These are phyloP conservation scores for Alternaria conjuncta DNA, from an alignment of 2,329 filamentous ascomycete genomes.

Conservation along the genomic window DNA sequence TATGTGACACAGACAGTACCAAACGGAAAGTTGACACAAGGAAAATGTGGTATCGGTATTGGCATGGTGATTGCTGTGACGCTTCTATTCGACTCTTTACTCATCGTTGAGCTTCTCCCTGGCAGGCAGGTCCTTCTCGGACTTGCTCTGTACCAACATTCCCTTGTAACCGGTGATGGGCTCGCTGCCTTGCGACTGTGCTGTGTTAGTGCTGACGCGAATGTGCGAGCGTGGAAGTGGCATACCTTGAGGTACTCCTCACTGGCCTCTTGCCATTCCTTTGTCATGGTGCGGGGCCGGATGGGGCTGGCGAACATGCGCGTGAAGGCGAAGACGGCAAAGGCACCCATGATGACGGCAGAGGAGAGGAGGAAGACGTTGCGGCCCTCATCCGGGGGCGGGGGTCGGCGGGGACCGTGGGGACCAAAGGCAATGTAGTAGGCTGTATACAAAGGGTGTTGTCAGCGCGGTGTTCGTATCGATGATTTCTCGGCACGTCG, in stretches of 20 bases:
- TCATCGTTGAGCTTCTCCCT: conserved; percentile 41
- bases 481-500: conserved; percentile 15
- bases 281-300: conserved; percentile 84
- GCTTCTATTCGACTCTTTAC: conserved; percentile 31
- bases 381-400: conserved; percentile 83
- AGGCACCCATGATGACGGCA: conserved; percentile 69
- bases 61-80: conserved; percentile 36
- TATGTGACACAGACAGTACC: conserved; percentile 47
- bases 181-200: conserved; percentile 46
- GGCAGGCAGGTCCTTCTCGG: conserved; percentile 38
- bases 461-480: conserved; percentile 30
- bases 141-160: conserved; percentile 50
- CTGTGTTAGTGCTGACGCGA: conserved; percentile 21
- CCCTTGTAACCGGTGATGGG: conserved; percentile 50
- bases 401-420: conserved; percentile 85
- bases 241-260: conserved; percentile 94
- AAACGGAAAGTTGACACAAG: conserved; percentile 46
- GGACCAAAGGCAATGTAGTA: conserved; percentile 99
- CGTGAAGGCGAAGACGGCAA: conserved; percentile 74
- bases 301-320: conserved; percentile 72
- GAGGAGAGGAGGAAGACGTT: conserved; percentile 78
- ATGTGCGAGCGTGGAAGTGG: conserved; percentile 19
- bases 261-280: conserved; percentile 94
- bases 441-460: conserved; percentile 63
- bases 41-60: conserved; percentile 43